These are phyloP conservation scores for Candida jianshihensis DNA, from an alignment of 805 yeast species.

Conservation along the genomic window DNA sequence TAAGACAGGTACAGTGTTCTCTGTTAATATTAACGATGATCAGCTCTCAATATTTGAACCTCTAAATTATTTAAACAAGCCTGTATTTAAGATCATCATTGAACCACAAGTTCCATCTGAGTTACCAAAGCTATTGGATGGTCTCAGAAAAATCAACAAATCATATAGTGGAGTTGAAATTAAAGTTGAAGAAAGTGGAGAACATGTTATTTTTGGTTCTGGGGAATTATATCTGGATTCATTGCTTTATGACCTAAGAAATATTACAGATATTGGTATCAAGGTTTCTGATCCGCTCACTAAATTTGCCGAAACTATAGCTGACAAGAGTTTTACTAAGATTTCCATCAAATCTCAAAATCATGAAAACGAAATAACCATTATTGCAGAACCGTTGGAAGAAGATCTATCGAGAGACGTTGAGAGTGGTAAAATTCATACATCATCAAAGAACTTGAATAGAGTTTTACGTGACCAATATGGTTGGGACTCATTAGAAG, in stretches of 20 bases:
- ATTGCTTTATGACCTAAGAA: conserved; percentile 67
- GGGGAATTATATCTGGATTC: conserved; percentile 91
- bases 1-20: conserved; percentile 55
- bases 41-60: conserved; percentile 29
- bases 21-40: conserved; percentile 12
- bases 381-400: conserved; percentile 71
- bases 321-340: conserved; percentile 58
- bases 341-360: conserved; percentile 55
- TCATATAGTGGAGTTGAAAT: conserved; percentile 60
- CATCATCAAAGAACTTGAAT: conserved; percentile 35
- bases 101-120: conserved; percentile 80
- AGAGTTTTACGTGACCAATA: conserved; percentile 49
- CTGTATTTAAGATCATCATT: conserved; percentile 74
- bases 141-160: conserved; percentile 53
- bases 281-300: conserved; percentile 83
- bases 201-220: conserved; percentile 68
- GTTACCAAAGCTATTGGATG: conserved; percentile 64
- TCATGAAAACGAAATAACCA: conserved; percentile 49
- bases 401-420: conserved; percentile 49
- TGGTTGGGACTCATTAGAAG: conserved; percentile 78
- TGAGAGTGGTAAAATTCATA: conserved; percentile 37
- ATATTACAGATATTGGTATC: conserved; percentile 52
- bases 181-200: conserved; percentile 87
- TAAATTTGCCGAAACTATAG: conserved; percentile 70
- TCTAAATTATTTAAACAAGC: conserved; percentile 38